These are phyloP conservation scores for Phytophthora chlamydospora DNA, from an alignment of 352 stramenopile genomes.

Conservation along the genomic window DNA sequence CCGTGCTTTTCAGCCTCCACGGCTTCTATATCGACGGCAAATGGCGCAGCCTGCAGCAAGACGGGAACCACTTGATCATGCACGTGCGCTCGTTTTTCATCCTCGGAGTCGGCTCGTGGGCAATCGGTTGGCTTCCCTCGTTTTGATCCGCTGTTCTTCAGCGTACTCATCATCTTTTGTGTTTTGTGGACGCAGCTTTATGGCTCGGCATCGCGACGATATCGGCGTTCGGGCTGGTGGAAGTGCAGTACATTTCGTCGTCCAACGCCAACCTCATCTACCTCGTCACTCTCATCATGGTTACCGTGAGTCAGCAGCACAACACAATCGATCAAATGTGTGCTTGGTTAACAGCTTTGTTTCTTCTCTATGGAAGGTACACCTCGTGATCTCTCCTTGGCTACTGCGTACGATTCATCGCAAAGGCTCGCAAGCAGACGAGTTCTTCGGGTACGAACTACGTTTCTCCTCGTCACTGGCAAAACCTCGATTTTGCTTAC, in stretches of 20 bases:
- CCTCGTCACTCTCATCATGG: conserved; percentile 59
- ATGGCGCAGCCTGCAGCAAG: conserved; percentile 58
- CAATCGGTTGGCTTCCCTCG: conserved; percentile 35
- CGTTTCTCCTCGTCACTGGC: not conserved
- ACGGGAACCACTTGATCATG: conserved; percentile 74
- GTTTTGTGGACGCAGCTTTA: conserved; percentile 38
- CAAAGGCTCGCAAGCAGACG: conserved; percentile 69
- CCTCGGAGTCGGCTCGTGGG: conserved; percentile 54
- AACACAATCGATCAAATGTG: not conserved
- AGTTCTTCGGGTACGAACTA: conserved; percentile 58
- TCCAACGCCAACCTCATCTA: conserved; percentile 71
- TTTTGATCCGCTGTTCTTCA: not conserved
- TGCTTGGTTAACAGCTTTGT: conserved; percentile 3
- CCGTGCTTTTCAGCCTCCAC: conserved; percentile 59
- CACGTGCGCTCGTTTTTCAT: conserved; percentile 71
- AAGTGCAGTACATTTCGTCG: conserved; percentile 56
- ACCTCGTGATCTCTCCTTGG: conserved; percentile 65
- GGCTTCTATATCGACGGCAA: conserved; percentile 75
- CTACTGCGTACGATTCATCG: conserved; percentile 70
- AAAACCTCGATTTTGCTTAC: not conserved
- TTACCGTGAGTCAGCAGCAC: conserved; percentile 46
- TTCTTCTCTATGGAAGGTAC: conserved; percentile 40
- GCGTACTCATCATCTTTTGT: not conserved
- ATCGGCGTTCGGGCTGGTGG: conserved; percentile 67
- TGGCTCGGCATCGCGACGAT: conserved; percentile 68